These are phyloP conservation scores for Neophaeococcomyces aloes DNA, from an alignment of 2,329 filamentous ascomycete species.

Conservation along the genomic window DNA sequence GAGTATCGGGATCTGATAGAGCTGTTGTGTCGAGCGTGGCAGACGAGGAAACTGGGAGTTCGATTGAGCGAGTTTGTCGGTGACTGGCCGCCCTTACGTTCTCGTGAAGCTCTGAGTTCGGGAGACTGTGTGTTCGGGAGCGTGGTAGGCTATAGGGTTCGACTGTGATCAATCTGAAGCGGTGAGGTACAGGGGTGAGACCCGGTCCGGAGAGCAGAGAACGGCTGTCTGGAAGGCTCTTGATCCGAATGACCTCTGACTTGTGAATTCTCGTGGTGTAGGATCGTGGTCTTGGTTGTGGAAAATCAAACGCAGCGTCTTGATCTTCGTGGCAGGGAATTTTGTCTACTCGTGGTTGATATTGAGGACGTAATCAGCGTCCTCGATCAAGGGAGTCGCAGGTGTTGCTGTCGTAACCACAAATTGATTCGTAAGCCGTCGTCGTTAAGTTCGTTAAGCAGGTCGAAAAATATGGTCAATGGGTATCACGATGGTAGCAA, in stretches of 20 bases:
- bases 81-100: neutral
- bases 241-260: slow-evolving; percentile 16
- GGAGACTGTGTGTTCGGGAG: slow-evolving; percentile 2
- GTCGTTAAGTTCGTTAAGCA: neutral
- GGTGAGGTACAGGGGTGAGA: slow-evolving; percentile 20
- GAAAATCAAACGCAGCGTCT: slow-evolving; percentile 13
- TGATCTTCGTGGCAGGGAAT: slow-evolving; percentile 13
- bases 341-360: slow-evolving; percentile 10
- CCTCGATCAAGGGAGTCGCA: neutral
- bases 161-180: slow-evolving; percentile 13
- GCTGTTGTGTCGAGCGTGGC: no score
- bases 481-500: neutral
- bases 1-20: no score
- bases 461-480: neutral
- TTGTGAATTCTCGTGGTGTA: slow-evolving; percentile 13
- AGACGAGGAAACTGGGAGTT: neutral
- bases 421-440: neutral
- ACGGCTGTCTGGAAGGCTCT: slow-evolving; percentile 16
- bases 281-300: slow-evolving; percentile 10
- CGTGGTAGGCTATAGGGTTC: neutral
- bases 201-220: slow-evolving; percentile 16
- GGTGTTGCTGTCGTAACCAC: neutral
- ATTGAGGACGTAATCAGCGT: slow-evolving; percentile 2
- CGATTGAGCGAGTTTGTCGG: slow-evolving; percentile 1
- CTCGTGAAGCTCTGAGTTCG: neutral